Evolutionary conservation across 75 land plant genomes (phyloP).

Genomic region (Pinus albicaulis): DNA sequence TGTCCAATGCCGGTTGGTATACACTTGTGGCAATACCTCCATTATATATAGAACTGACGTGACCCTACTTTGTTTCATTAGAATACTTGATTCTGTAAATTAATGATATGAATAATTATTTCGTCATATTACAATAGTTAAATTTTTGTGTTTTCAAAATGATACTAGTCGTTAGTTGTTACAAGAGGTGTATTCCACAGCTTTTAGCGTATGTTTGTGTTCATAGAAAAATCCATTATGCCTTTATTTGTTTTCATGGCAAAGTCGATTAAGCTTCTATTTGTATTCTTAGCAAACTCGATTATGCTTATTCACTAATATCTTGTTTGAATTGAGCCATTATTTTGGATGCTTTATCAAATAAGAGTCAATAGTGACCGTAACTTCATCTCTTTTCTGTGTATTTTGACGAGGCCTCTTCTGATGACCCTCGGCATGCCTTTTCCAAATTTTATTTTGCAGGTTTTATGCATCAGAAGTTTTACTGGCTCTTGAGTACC

Average conservation of each 20-base stretch:
- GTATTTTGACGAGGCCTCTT: neutral
- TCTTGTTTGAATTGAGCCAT: neutral
- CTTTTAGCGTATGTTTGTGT: no score
- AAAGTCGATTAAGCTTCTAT: no score
- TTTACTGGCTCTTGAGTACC: conserved; percentile 75
- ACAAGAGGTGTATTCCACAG: no score
- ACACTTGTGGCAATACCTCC: neutral
- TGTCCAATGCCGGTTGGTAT: no score
- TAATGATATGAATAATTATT: no score
- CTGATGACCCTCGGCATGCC: neutral
- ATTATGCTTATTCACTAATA: neutral
- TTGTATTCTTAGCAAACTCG: neutral
- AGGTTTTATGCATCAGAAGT: conserved; percentile 86
- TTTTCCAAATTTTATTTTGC: conserved; percentile 3
- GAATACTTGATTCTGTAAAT: neutral
- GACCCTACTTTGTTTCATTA: neutral
- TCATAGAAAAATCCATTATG: no score
- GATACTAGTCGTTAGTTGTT: no score
- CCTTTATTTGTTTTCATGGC: no score
- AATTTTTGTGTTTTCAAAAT: no score
- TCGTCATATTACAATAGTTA: no score
- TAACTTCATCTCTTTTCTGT: neutral
- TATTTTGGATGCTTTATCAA: no score
- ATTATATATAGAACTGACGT: neutral
- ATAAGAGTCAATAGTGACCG: neutral